phyloP scores from a whole-genome alignment of 768 basidiomycete genomes.

The Suillus clintonianus region DNA sequence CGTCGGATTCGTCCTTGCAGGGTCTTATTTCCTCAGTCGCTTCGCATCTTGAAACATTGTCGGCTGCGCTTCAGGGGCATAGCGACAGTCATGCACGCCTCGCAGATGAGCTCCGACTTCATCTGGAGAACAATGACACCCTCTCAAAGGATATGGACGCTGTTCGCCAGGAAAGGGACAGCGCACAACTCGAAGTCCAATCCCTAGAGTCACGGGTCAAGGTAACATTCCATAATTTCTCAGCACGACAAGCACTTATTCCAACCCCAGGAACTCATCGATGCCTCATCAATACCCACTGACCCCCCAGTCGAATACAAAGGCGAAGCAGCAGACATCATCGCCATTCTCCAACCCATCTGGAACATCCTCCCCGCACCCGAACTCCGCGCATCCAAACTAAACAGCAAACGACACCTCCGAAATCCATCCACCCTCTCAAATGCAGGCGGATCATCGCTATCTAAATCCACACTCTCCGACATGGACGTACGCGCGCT shows the following conservation, averaged over 20 bases:
- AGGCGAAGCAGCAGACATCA: slow-evolving; percentile 55
- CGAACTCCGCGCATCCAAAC: slow-evolving; percentile 73
- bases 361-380: slow-evolving; percentile 86
- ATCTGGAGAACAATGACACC: slow-evolving; percentile 48
- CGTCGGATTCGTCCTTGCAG: slow-evolving; percentile 51
- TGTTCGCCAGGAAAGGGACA: slow-evolving; percentile 52
- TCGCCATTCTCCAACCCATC: slow-evolving; percentile 65
- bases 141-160: slow-evolving; percentile 56
- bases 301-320: slow-evolving; percentile 32
- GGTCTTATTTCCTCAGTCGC: slow-evolving; percentile 51
- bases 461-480: slow-evolving; percentile 41
- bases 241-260: slow-evolving; percentile 4
- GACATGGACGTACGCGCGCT: slow-evolving; percentile 87
- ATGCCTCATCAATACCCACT: slow-evolving; percentile 18
- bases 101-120: slow-evolving; percentile 51
- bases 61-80: slow-evolving; percentile 44
- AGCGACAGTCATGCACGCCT: slow-evolving; percentile 42
- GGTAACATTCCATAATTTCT: slow-evolving; percentile 22
- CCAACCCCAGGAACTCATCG: slow-evolving; percentile 22
- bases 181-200: slow-evolving; percentile 43
- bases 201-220: slow-evolving; percentile 40
- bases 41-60: slow-evolving; percentile 52
- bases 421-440: slow-evolving; percentile 47
- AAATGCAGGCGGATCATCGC: slow-evolving; percentile 29
- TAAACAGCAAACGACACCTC: slow-evolving; percentile 48